phyloP scores from a whole-genome alignment of 805 yeast genomes.

The Saccharomycopsis selenospora region DNA sequence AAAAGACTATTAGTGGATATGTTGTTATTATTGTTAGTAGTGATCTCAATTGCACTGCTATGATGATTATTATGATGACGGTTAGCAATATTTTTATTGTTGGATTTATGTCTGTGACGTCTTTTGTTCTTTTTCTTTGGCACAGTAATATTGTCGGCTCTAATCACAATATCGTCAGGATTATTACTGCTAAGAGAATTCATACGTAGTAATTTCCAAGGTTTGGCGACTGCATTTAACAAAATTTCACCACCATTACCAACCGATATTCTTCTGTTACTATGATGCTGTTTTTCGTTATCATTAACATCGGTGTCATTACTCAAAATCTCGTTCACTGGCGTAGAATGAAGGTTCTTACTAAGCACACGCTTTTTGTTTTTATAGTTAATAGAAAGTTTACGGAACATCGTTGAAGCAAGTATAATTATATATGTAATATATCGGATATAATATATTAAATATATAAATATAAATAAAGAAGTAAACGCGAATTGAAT shows the following conservation, averaged over 20 bases:
- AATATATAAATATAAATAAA: no score
- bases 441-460: no score
- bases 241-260: not conserved
- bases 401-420: constrained; percentile 3
- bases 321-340: no score
- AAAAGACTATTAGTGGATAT: not conserved
- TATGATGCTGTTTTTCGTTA: not conserved
- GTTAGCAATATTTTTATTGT: not conserved
- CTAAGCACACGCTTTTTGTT: not conserved
- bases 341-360: no score
- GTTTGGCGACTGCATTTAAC: not conserved
- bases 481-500: no score
- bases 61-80: not conserved
- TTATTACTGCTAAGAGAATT: not conserved
- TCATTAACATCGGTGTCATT: no score
- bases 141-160: not conserved
- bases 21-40: not conserved
- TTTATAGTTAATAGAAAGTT: not conserved
- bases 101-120: not conserved
- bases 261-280: not conserved
- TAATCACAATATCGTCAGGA: not conserved
- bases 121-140: not conserved
- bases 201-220: not conserved
- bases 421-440: no score
- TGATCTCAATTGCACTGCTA: not conserved